Conservation (phyloP, 768 basidiomycete species). For the Lentinus brumalis region DNA sequence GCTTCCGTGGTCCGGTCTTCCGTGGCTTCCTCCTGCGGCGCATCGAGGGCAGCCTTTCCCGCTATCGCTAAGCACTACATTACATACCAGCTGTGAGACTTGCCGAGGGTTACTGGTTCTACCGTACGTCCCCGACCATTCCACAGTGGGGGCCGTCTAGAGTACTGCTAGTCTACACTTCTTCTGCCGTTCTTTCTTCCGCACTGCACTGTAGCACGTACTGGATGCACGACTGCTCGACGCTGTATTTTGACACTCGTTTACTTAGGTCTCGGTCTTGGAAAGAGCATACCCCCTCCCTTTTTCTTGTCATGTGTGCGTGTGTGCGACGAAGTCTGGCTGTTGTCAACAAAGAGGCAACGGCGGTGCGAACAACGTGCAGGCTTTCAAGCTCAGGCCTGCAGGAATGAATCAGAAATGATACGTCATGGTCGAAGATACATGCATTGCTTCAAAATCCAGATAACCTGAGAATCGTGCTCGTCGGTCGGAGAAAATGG, state of each 20-base stretch:
- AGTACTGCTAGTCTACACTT: slow-evolving; percentile 7
- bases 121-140: background rate
- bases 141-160: background rate
- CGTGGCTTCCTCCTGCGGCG: background rate
- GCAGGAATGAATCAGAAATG: no score
- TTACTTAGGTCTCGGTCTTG: slow-evolving; percentile 1
- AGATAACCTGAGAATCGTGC: no score
- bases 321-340: background rate
- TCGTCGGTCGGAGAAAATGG: no score
- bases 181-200: background rate
- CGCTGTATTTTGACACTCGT: slow-evolving; percentile 20
- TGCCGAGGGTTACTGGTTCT: slow-evolving; percentile 14
- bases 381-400: no score
- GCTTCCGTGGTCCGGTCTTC: background rate
- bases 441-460: no score
- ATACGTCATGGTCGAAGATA: no score
- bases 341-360: no score
- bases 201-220: slow-evolving; percentile 14
- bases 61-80: background rate
- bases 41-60: slow-evolving; percentile 1
- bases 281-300: slow-evolving; percentile 13
- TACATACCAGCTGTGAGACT: slow-evolving; percentile 6
- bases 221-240: slow-evolving; percentile 15
- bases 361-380: no score
- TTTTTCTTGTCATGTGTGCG: background rate